Percentiles rank a stretch among this genome's conserved stretches.
These are phyloP conservation scores for Zygoascus tannicola DNA, from an alignment of 805 yeast species.

Conservation along the genomic window DNA sequence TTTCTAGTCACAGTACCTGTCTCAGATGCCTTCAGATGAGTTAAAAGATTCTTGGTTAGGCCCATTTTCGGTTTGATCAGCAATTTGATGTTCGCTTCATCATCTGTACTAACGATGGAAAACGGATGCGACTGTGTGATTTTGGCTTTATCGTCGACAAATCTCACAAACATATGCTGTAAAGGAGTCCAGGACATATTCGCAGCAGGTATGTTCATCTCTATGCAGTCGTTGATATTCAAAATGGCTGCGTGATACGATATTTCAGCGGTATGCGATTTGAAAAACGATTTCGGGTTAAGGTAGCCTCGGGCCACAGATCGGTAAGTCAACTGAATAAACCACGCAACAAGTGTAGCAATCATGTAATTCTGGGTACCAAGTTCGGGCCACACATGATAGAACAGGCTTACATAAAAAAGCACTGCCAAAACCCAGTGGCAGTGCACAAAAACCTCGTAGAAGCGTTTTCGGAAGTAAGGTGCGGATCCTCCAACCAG, in stretches of 20 bases:
- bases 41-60: conserved; percentile 10
- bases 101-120: conserved; percentile 30
- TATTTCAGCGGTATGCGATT: background rate
- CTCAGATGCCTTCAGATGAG: conserved; percentile 7
- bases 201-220: background rate
- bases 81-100: conserved; percentile 11
- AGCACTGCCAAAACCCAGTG: conserved; percentile 50
- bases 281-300: conserved; percentile 43
- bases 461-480: conserved; percentile 39
- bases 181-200: conserved; percentile 12
- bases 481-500: background rate
- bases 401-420: conserved; percentile 48
- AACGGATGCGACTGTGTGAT: conserved; percentile 59
- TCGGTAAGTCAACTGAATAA: conserved; percentile 52
- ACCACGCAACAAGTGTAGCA: conserved; percentile 59
- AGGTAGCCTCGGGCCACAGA: conserved; percentile 33
- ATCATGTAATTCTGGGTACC: conserved; percentile 43
- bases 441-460: conserved; percentile 51
- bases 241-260: background rate
- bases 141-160: background rate
- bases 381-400: conserved; percentile 39
- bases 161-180: conserved; percentile 16
- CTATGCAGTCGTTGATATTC: background rate
- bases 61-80: conserved; percentile 14
- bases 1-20: conserved; percentile 8